Evolutionary conservation across 2,329 filamentous ascomycete species (phyloP), one percentile per base, ranked within the genome.

Genomic region (Macrophomina tecta): DNA sequence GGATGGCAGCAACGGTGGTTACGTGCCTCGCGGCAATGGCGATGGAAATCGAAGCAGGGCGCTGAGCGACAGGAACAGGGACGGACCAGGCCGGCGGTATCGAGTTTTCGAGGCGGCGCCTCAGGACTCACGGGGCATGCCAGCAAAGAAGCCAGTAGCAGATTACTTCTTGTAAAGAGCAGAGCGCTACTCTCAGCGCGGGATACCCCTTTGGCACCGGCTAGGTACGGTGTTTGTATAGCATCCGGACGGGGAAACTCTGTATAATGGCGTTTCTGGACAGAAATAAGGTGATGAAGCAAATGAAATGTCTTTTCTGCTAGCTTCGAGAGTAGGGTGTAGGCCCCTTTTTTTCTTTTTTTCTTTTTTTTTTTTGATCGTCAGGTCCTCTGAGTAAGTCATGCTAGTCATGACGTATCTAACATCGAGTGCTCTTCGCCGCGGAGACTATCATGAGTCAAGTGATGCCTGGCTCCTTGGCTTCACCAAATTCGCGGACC

Each of bases 71-170:
- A 70, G 83, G 80, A 79, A 83, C 42, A 75, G 82, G 51, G 78
- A 81, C 67, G 94, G 94, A 1, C 95, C 95, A 0, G 95, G 94
- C 3, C 86, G 95, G 73, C 85, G 95, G 71, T 99, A 99, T 80
- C 85, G 94, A 42, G 94, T 99, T 9, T 99, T 99, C 77, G 94
- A 98, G 75, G 95, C 95, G 0, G 95, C 95, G 64, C 94, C 95
- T 63, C 95, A 99, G 81, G 95, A 98, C 78, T 93, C 91, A 1
- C 87, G 95, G 73, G 95, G 95, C 4, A 99, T 99, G 95, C 95
- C 95, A 68, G 95, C 95, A 3, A 99, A 99, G 86, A 98, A 98
- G 80, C 95, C 95, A 3, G 93, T 97, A 64, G 93, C 93, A 14
- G 94, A 98, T 81, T 99, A 98, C 83, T 99, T 99, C 79, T 83